Evolutionary conservation across 257 asterid species (phyloP).

Genomic region (Agastache rugosa): DNA sequence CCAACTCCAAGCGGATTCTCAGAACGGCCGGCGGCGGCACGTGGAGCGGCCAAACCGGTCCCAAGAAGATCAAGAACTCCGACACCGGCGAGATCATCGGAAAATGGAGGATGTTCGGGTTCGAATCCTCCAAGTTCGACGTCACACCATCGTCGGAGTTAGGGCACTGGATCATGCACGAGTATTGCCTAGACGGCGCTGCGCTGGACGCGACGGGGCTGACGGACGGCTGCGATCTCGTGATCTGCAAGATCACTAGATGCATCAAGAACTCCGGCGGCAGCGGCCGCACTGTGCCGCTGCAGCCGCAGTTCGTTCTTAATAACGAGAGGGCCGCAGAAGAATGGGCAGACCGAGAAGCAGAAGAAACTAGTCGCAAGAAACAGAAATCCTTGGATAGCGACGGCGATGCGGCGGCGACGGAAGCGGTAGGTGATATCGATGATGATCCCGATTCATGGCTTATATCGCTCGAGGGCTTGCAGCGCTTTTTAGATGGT

Average conservation of each 20-base stretch:
- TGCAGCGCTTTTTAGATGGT: no score
- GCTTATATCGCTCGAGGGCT: not conserved
- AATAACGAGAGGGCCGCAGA: no score
- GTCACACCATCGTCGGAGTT: not conserved
- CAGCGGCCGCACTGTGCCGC: not conserved
- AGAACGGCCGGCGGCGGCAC: not conserved
- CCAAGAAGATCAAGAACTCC: not conserved
- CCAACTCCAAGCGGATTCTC: not conserved
- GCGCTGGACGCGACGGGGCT: not conserved
- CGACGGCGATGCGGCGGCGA: not conserved
- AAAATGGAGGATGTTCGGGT: not conserved
- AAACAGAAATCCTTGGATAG: not conserved
- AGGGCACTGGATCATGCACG: constrained; percentile 1
- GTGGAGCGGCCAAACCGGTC: not conserved
- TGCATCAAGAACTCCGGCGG: not conserved
- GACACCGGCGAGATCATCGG: not conserved
- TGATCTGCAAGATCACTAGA: not conserved
- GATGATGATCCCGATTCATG: not conserved
- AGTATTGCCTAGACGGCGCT: not conserved
- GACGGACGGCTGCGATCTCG: not conserved
- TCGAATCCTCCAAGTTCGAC: not conserved
- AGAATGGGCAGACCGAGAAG: not conserved
- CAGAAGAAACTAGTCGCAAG: not conserved
- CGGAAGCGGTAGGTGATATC: no score
- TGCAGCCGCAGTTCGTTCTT: not conserved